Conservation (phyloP, 345 rosid species). For the Salix udensis region DNA sequence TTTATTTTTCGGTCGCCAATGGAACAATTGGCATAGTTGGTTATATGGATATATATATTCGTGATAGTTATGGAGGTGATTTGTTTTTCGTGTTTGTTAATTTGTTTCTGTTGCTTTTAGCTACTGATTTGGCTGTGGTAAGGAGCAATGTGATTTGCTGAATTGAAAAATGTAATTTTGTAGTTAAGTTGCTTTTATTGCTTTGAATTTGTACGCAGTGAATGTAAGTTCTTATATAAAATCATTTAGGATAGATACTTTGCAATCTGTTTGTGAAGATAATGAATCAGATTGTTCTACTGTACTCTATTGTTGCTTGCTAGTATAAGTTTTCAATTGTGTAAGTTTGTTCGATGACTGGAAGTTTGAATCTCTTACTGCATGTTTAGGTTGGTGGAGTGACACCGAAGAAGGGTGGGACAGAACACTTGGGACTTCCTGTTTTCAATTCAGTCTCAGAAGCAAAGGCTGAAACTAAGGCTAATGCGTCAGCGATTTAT, state of each 20-base stretch:
- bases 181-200: no score
- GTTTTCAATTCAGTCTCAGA: constrained; percentile 89
- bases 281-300: neutral
- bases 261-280: neutral
- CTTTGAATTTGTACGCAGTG: neutral
- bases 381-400: constrained; percentile 81
- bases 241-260: neutral
- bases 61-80: neutral
- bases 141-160: neutral
- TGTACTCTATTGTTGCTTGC: no score
- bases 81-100: neutral
- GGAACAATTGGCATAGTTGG: neutral
- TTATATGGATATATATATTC: neutral
- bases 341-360: no score
- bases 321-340: neutral
- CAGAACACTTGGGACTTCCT: constrained; percentile 93
- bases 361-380: neutral
- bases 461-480: constrained; percentile 91
- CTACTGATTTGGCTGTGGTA: no score
- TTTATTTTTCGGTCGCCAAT: neutral
- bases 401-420: constrained; percentile 97
- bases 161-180: neutral
- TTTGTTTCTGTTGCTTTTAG: neutral
- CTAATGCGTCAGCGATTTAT: constrained; percentile 89
- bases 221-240: neutral